Evolutionary conservation across 2,329 filamentous ascomycete species (phyloP).

Genomic region (Aureobasidium sp.): DNA sequence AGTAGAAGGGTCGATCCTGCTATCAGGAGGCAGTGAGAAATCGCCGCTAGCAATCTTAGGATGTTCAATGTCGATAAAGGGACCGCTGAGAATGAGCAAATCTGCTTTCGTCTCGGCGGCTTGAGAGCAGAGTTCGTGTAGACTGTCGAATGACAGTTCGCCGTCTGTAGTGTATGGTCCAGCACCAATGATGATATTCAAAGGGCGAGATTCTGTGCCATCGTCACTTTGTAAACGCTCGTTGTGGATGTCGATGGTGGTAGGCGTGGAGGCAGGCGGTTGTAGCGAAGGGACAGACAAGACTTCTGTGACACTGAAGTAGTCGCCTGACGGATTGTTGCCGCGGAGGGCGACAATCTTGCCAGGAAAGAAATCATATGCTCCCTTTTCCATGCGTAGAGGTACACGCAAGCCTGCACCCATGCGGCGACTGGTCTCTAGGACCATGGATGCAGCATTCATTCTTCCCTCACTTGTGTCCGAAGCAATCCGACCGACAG

Average conservation of each 20-base stretch:
- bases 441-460: conserved; percentile 74
- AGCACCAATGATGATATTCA: conserved; percentile 70
- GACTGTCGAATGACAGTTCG: conserved; percentile 81
- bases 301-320: conserved; percentile 73
- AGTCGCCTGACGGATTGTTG: conserved; percentile 76
- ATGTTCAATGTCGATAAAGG: conserved; percentile 88
- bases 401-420: conserved; percentile 78
- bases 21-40: conserved; percentile 36
- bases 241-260: conserved; percentile 60
- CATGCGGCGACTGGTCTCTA: conserved; percentile 79
- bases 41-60: conserved; percentile 63
- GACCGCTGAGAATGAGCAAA: conserved; percentile 70
- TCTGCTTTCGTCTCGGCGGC: conserved; percentile 71
- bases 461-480: conserved; percentile 81
- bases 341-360: conserved; percentile 85
- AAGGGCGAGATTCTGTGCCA: conserved; percentile 52
- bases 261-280: conserved; percentile 62
- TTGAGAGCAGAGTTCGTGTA: conserved; percentile 72
- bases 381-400: conserved; percentile 64
- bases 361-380: conserved; percentile 85
- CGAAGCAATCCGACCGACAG: conserved; percentile 84
- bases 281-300: conserved; percentile 68
- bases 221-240: conserved; percentile 59
- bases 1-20: conserved; percentile 53
- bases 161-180: conserved; percentile 91